Evolutionary conservation across 768 basidiomycete species (phyloP).

Genomic region (Leccinum obscurum): DNA sequence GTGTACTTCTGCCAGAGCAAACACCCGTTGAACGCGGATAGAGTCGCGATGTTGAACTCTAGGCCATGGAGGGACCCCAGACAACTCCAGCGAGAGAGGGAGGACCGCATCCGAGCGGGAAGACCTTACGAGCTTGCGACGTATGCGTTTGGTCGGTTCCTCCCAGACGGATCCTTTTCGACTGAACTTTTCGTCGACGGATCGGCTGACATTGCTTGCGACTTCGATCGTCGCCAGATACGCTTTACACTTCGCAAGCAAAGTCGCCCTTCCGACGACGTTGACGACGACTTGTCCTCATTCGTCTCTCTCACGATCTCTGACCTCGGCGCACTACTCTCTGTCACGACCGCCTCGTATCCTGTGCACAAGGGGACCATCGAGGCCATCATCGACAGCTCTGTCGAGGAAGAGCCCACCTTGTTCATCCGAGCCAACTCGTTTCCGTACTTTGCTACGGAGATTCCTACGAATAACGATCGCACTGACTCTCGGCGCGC

Average conservation of each 20-base stretch:
- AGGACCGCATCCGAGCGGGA: conserved; percentile 22
- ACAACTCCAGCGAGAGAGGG: conserved; percentile 24
- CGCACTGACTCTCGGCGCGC: conserved; percentile 17
- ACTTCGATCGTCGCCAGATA: conserved; percentile 33
- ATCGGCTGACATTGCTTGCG: conserved; percentile 36
- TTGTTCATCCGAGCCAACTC: conserved; percentile 36
- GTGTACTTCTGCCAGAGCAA: conserved; percentile 25
- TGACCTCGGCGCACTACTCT: neutral
- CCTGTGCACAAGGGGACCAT: conserved; percentile 16
- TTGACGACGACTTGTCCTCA: neutral
- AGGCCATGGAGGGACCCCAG: conserved; percentile 34
- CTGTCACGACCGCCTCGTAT: conserved; percentile 23
- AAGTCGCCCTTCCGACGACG: conserved; percentile 14
- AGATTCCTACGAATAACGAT: neutral
- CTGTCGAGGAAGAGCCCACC: conserved; percentile 8
- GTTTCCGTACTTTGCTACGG: conserved; percentile 31
- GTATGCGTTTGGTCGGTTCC: conserved; percentile 39
- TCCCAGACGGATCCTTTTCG: conserved; percentile 35
- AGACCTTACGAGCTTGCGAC: conserved; percentile 23
- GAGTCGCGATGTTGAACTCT: conserved; percentile 24
- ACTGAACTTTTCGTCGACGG: conserved; percentile 31
- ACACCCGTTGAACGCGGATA: conserved; percentile 23
- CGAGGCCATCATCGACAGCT: conserved; percentile 20
- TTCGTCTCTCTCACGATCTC: neutral
- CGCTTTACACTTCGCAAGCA: conserved; percentile 33